Conservation (phyloP, 2,329 filamentous ascomycete species). For the Phymatotrichopsis omnivora region DNA sequence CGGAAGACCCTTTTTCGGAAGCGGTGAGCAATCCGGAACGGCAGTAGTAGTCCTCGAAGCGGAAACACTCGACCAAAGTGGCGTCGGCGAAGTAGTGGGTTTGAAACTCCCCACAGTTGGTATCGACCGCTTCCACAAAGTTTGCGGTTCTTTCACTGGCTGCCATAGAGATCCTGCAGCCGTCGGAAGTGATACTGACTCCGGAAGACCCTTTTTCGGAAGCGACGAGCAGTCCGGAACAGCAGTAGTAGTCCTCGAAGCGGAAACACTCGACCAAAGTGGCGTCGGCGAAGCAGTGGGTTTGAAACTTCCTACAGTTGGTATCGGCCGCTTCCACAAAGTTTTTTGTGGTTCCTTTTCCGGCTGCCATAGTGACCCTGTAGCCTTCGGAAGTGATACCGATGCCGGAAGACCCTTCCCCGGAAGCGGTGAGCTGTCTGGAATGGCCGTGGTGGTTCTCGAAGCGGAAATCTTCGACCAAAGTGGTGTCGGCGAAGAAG, state of each 20-base stretch:
- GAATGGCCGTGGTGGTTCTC: not conserved
- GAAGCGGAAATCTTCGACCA: constrained; percentile 16
- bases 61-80: constrained; percentile 20
- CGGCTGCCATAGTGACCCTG: constrained; percentile 17
- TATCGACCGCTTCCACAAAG: constrained; percentile 15
- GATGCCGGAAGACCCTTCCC: too few species aligned
- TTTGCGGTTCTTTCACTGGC: constrained; percentile 4
- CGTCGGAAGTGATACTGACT: constrained; percentile 9
- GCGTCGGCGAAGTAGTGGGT: constrained; percentile 2
- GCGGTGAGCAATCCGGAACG: constrained; percentile 15
- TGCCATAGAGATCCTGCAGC: constrained; percentile 16
- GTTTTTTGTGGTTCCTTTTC: constrained; percentile 4
- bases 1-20: constrained; percentile 12
- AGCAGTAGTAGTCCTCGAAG: constrained; percentile 19
- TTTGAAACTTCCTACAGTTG: constrained; percentile 4
- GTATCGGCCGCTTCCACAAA: constrained; percentile 15
- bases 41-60: constrained; percentile 23
- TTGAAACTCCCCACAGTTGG: constrained; percentile 2
- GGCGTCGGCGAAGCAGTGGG: constrained; percentile 5
- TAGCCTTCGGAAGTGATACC: constrained; percentile 14
- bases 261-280: constrained; percentile 20
- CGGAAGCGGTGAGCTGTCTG: too few species aligned
- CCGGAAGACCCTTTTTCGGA: constrained; percentile 15
- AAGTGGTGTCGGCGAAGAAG: constrained; percentile 5
- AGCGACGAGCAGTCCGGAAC: constrained; percentile 12